A percentile compares a stretch with the other conserved stretches of the same genome.
These are phyloP conservation scores for Orbilia quercus DNA, from an alignment of 2,329 filamentous ascomycete genomes.

Conservation along the genomic window DNA sequence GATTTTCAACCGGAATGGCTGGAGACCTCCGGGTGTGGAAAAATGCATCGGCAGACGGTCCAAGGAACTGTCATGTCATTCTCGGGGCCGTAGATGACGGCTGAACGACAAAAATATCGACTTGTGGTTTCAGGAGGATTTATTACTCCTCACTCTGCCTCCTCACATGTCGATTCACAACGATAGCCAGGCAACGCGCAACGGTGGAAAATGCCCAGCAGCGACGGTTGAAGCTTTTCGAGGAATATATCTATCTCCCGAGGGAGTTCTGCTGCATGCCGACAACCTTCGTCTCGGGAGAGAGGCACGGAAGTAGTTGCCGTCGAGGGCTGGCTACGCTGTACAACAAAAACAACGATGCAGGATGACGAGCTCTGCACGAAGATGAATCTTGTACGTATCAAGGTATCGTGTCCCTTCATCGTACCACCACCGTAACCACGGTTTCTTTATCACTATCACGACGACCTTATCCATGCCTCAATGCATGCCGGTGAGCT, in stretches of 20 bases:
- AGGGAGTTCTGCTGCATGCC: not conserved
- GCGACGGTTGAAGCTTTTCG: not conserved
- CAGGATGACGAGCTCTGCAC: not conserved
- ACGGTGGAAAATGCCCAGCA: not conserved
- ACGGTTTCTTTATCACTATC: too few species aligned
- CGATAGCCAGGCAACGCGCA: not conserved
- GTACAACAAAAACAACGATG: slow-evolving; percentile 1
- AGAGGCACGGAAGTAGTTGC: not conserved
- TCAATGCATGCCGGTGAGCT: not conserved
- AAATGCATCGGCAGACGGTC: slow-evolving; percentile 2
- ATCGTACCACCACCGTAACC: not conserved
- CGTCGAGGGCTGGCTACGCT: not conserved
- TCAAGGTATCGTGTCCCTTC: not conserved
- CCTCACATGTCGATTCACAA: not conserved
- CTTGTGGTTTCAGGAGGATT: slow-evolving; percentile 10
- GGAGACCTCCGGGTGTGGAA: slow-evolving; percentile 8
- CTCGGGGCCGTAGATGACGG: not conserved
- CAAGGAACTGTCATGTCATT: slow-evolving; percentile 7
- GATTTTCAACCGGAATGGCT: slow-evolving; percentile 14
- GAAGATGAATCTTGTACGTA: not conserved
- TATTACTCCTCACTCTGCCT: not conserved
- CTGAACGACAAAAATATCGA: not conserved
- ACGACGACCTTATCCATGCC: not conserved
- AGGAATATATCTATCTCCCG: slow-evolving; percentile 9
- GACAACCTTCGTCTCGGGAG: not conserved